These are phyloP conservation scores for Colletotrichum paranaense DNA, from an alignment of 2,329 filamentous ascomycete species.

Conservation along the genomic window DNA sequence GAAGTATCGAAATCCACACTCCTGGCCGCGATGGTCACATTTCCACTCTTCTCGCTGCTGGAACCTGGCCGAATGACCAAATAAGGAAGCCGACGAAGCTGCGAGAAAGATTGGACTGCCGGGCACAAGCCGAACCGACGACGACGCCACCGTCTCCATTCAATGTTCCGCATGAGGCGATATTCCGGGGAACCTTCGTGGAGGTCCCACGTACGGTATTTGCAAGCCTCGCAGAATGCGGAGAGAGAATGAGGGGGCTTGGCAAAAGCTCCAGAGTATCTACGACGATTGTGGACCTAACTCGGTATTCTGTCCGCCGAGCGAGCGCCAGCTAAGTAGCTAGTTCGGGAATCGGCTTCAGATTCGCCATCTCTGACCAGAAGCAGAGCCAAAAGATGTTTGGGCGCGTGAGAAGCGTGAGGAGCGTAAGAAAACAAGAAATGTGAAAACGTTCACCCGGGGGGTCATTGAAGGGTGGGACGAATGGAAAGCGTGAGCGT, in stretches of 20 bases:
- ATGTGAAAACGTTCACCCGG: constrained; percentile 27
- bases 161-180: neutral
- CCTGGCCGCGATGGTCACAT: constrained; percentile 10
- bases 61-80: constrained; percentile 21
- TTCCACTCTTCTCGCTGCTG: constrained; percentile 6
- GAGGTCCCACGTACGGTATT: constrained; percentile 26
- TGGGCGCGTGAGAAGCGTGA: neutral
- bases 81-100: neutral
- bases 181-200: constrained; percentile 34
- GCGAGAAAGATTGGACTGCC: neutral
- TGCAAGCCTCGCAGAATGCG: constrained; percentile 23
- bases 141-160: neutral
- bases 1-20: neutral
- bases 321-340: neutral
- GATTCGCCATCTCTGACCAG: neutral
- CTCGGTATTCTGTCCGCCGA: constrained; percentile 29
- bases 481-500: neutral
- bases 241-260: constrained; percentile 5
- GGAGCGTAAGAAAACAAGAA: neutral
- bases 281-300: neutral
- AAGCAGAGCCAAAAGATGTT: neutral
- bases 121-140: constrained; percentile 19
- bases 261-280: neutral
- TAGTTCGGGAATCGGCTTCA: constrained; percentile 1
- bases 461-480: neutral